Percentiles rank a stretch among this genome's conserved stretches.
Conservation (phyloP, 768 basidiomycete genomes). For the Macrolepiota dolichaula region DNA sequence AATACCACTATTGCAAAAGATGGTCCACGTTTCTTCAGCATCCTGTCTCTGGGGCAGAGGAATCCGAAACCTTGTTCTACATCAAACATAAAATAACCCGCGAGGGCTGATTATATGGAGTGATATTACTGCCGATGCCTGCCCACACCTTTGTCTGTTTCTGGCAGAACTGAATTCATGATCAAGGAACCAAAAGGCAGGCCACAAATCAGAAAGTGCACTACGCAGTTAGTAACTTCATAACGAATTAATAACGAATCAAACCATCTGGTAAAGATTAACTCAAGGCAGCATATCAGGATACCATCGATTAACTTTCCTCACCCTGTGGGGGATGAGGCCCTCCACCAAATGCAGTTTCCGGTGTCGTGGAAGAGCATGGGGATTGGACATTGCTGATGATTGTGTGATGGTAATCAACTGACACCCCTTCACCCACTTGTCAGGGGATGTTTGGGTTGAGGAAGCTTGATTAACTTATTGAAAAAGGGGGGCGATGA, state of each 20-base stretch:
- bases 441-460: neutral
- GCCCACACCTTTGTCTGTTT: neutral
- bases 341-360: neutral
- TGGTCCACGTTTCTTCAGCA: neutral
- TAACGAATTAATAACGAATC: too few relatives aligned
- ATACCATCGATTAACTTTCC: neutral
- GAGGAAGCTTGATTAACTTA: neutral
- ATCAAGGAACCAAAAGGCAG: neutral
- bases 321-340: neutral
- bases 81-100: neutral
- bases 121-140: neutral
- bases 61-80: neutral
- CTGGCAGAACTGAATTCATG: neutral
- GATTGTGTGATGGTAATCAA: slow-evolving; percentile 15
- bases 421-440: slow-evolving; percentile 11
- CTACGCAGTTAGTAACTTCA: neutral
- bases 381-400: neutral
- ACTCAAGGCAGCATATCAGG: neutral
- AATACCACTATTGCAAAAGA: neutral
- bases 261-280: too few relatives aligned
- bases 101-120: neutral
- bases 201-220: neutral
- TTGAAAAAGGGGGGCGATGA: slow-evolving; percentile 12
- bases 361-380: neutral
- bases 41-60: neutral